Percentiles rank a stretch among this genome's conserved stretches.
phyloP scores from a whole-genome alignment of 129 eudicot species.

The Silybum marianum region DNA sequence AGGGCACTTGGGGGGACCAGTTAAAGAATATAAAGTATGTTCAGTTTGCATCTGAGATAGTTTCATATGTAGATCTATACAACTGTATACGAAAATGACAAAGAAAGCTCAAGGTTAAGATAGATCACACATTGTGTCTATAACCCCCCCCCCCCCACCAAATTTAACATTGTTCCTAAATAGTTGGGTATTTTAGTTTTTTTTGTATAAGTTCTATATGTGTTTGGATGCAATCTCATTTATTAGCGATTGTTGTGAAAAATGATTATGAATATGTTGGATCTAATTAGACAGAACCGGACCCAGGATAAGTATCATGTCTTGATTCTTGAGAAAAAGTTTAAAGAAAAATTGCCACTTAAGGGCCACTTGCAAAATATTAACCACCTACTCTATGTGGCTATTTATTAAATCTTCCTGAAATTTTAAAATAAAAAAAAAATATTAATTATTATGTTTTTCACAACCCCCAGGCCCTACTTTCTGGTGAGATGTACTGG shows the following conservation, averaged over 20 bases:
- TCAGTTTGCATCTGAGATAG: slow-evolving; percentile 18
- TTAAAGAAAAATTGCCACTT: slow-evolving; percentile 16
- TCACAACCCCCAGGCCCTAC: not conserved
- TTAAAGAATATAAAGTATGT: slow-evolving; percentile 5
- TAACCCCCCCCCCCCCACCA: too few species aligned
- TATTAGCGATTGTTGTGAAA: slow-evolving; percentile 4
- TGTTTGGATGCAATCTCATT: slow-evolving; percentile 3
- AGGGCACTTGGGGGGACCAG: slow-evolving; percentile 19
- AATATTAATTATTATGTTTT: not conserved
- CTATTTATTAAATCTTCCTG: slow-evolving; percentile 9
- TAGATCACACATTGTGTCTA: too few species aligned
- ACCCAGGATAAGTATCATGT: slow-evolving; percentile 24
- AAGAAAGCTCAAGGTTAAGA: too few species aligned
- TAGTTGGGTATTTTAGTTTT: not conserved
- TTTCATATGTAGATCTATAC: slow-evolving; percentile 23
- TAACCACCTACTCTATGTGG: slow-evolving; percentile 22
- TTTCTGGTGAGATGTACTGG: not conserved
- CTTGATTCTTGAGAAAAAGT: slow-evolving; percentile 17
- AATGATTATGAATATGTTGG: slow-evolving; percentile 15
- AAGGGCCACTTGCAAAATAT: slow-evolving; percentile 19
- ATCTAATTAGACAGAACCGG: slow-evolving; percentile 17
- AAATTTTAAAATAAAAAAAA: not conserved
- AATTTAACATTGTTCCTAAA: not conserved
- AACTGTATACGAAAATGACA: slow-evolving; percentile 14
- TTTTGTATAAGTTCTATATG: not conserved